Evolutionary conservation across 2,329 filamentous ascomycete genomes (phyloP), one percentile per base, ranked within the genome.

Genomic region (Fusarium pseudoanthophilum): DNA sequence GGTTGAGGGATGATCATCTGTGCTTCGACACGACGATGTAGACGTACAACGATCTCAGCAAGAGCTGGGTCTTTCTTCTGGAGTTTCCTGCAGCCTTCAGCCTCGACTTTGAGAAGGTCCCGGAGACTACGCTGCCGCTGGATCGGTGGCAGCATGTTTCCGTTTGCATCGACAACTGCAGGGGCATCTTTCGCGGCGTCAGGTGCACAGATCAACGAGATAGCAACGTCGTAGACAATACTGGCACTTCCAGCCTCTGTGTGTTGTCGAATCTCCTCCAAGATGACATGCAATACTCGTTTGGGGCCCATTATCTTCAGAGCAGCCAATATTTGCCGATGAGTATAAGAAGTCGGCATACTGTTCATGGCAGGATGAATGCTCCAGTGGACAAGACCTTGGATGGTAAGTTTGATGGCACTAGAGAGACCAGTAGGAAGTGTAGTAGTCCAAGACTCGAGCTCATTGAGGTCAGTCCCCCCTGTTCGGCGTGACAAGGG

Each of bases 181-280:
- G 81, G 81, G 10, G 79, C 79, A 65, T 85, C 81, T 73, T 85
- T 87, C 40, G 82, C 85, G 3, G 84, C 84, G 74, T 91, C 87
- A 0, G 92, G 92, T 1, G 92, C 90, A 77, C 92, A 93, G 15
- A 95, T 85, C 13, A 95, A 83, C 2, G 91, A 89, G 6, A 88
- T 89, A 5, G 89, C 92, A 15, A 95, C 86, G 75, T 95, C 93
- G 62, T 94, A 88, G 1, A 89, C 90, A 10, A 91, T 83, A 62
- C 87, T 86, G 4, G 87, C 89, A 71, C 88, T 89, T 9, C 89
- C 88, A 1, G 85, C 80, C 36, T 90, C 88, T 0, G 88, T 89
- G 70, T 92, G 89, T 24, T 87, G 82, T 74, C 88, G 89, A 11
- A 94, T 82, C 74, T 95, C 92, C 13, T 94, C 90, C 16, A 94